phyloP scores from a whole-genome alignment of 176 grass and related monocot species.

The Calamus simplicifolius region DNA sequence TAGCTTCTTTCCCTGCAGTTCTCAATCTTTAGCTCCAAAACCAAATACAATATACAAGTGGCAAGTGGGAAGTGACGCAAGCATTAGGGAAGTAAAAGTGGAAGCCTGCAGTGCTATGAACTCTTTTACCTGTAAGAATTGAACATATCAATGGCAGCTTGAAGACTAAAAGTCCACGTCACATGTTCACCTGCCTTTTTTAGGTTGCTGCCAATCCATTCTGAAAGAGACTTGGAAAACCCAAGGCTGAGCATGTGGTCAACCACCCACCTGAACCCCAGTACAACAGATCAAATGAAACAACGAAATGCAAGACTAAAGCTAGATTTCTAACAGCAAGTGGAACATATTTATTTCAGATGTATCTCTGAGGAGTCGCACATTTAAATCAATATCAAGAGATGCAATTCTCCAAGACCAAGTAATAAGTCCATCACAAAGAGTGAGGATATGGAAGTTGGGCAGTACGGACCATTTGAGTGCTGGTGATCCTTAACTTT shows the following conservation, averaged over 20 bases:
- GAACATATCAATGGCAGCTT: constrained; percentile 86
- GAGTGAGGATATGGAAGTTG: no score
- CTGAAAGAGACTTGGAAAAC: constrained; percentile 81
- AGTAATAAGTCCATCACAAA: no score
- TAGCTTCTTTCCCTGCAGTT: constrained; percentile 58
- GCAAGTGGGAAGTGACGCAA: neutral
- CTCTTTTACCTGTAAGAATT: constrained; percentile 63
- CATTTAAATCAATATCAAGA: no score
- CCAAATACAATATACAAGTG: neutral
- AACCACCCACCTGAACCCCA: constrained; percentile 66
- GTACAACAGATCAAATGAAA: no score
- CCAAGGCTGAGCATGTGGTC: constrained; percentile 81
- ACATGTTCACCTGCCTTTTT: constrained; percentile 61
- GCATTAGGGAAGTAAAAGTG: no score
- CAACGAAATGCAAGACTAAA: no score
- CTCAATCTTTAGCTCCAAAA: neutral
- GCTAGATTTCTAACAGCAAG: no score
- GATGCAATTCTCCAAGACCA: no score
- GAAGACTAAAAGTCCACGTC: constrained; percentile 81
- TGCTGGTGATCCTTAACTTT: no score
- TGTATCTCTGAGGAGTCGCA: no score
- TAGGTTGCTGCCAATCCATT: constrained; percentile 93
- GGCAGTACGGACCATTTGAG: no score
- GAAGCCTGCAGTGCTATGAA: neutral
- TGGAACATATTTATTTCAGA: no score